Conservation (phyloP, 345 rosid genomes). For the Salix dunnii region DNA sequence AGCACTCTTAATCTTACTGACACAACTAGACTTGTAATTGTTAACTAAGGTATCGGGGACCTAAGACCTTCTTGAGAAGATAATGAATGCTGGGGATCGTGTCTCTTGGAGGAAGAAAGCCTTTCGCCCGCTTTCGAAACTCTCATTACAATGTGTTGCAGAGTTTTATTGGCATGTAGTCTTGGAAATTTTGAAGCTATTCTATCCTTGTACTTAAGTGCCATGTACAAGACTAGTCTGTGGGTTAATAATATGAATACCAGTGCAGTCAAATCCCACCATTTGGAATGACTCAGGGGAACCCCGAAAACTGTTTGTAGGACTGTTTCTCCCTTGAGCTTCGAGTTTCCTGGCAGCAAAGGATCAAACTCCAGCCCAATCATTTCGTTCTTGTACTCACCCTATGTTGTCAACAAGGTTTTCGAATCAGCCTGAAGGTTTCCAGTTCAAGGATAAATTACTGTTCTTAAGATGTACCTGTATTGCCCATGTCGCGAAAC, state of each 20-base stretch:
- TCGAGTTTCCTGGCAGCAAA: conserved; percentile 12
- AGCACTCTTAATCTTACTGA: too few relatives aligned
- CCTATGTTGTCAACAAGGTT: conserved; percentile 1
- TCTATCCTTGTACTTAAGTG: conserved; percentile 16
- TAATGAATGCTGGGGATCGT: neutral
- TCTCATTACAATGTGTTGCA: conserved; percentile 3
- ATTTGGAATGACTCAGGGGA: conserved; percentile 15
- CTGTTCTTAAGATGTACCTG: conserved; percentile 25
- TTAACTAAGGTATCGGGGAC: conserved; percentile 6
- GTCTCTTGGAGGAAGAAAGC: conserved; percentile 16
- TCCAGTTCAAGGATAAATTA: neutral
- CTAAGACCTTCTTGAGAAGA: conserved; percentile 20
- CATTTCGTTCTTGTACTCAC: conserved; percentile 27
- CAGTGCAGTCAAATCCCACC: conserved; percentile 26
- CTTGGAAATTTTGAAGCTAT: neutral
- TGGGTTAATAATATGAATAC: conserved; percentile 5
- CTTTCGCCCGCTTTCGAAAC: neutral
- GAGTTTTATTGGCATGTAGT: conserved; percentile 7
- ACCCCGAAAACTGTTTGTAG: conserved; percentile 16
- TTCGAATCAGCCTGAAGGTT: too few relatives aligned
- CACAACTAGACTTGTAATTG: neutral
- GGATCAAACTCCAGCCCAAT: conserved; percentile 24
- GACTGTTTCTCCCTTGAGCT: conserved; percentile 21
- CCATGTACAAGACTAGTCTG: conserved; percentile 11
- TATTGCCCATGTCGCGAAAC: conserved; percentile 37